Evolutionary conservation across 345 rosid genomes (phyloP).

Genomic region (Sonneratia alba): DNA sequence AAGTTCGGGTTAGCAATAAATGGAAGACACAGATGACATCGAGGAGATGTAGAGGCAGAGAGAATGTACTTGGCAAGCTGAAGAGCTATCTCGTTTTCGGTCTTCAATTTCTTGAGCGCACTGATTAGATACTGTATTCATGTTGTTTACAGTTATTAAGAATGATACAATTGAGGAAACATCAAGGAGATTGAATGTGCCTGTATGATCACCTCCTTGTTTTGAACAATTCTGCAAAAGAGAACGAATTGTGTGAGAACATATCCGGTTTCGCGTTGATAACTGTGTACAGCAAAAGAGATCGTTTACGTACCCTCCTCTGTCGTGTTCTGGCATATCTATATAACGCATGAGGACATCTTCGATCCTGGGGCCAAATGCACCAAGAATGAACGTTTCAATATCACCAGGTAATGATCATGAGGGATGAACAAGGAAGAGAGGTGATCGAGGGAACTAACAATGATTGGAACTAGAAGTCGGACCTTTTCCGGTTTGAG

Average conservation of each 20-base stretch:
- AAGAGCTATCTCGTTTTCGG: slow-evolving; percentile 7
- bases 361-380: background rate
- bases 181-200: background rate
- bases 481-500: background rate
- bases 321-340: slow-evolving; percentile 4
- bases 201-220: slow-evolving; percentile 4
- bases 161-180: background rate
- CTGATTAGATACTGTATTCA: slow-evolving; percentile 3
- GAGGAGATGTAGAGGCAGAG: background rate
- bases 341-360: slow-evolving; percentile 4
- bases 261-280: background rate
- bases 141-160: background rate
- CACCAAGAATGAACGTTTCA: background rate
- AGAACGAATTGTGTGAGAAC: background rate
- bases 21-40: background rate
- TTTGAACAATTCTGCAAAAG: slow-evolving; percentile 7
- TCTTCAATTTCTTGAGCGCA: slow-evolving; percentile 7
- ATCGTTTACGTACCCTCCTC: slow-evolving; percentile 1
- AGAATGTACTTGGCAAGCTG: slow-evolving; percentile 5
- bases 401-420: background rate
- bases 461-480: no score
- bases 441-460: no score
- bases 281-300: background rate
- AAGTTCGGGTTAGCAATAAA: background rate
- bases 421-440: no score